Evolutionary conservation across 2,329 filamentous ascomycete genomes (phyloP), one percentile per base, ranked within the genome.

Genomic region (Cryphonectria radicalis): DNA sequence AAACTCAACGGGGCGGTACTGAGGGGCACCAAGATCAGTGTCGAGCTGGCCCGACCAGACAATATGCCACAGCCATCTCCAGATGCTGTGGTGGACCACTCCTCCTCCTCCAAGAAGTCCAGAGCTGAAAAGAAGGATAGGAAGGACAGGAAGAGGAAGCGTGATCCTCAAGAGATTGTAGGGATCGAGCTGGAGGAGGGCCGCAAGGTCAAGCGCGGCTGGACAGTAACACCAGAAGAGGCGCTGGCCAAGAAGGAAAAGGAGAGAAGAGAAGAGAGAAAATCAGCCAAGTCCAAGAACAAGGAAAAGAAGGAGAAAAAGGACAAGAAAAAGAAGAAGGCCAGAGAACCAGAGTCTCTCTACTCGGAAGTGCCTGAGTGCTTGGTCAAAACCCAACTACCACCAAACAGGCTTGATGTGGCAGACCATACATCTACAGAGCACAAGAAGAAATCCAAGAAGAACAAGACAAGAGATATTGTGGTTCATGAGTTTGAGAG

Each of bases 401-500:
- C 91, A 0, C 78, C 83, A 10, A 82, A 83, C 69, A 73, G 64
- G 53, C 50, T 67, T 11, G 66, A 67, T 35, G 19, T 65, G 22
- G 79, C 80, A 22, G 46, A 66, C 1, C 81, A 84, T 42, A 82
- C 82, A 3, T 81, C 84, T 10, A 79, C 79, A 28, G 78, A 81
- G 19, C 79, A 82, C n/a, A 84, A 85, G 73, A 85, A 86, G 75
- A 90, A 88, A 75, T 90, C 89, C 76, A 89, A 88, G 78, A 88
- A 88, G 74, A 88, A 86, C 72, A 88, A 89, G 76, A 85, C 84
- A 67, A 80, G 84, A 19, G 89, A 92, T 72, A 86, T 91, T 1
- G 84, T 93, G 4, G 87, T 98, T 3, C 95, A 98, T 80, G 96
- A 99, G 79, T 98, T 98, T 78, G 89, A 92, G 76, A 94, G 94